These are phyloP conservation scores for Pyronema omphalodes DNA, from an alignment of 495 filamentous ascomycete species.

Conservation along the genomic window DNA sequence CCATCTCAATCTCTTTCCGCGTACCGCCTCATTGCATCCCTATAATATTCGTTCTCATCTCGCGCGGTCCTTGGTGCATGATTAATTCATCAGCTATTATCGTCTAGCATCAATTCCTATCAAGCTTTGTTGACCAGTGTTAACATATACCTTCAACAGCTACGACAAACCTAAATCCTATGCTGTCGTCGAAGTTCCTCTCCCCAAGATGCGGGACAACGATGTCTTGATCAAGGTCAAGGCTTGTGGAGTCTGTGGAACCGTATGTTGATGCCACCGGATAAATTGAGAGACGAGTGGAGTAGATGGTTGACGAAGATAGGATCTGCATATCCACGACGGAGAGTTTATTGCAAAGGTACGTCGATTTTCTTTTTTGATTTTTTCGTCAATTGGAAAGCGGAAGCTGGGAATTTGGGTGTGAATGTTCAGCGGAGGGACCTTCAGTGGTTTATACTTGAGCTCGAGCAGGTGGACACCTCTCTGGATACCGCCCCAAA, in stretches of 20 bases:
- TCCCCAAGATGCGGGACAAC: conserved; percentile 40
- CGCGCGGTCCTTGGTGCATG: no score
- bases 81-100: not conserved
- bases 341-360: conserved; percentile 44
- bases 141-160: conserved; percentile 20
- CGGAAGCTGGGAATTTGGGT: not conserved
- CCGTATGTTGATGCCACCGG: conserved; percentile 26
- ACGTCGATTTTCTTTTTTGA: conserved; percentile 8
- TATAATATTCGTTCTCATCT: no score
- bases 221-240: conserved; percentile 45
- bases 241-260: conserved; percentile 53
- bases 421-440: no score
- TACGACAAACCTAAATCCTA: conserved; percentile 45
- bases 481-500: conserved; percentile 10
- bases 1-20: not conserved
- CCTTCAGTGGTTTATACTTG: no score
- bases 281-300: not conserved
- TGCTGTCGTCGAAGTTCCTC: conserved; percentile 39
- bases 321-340: conserved; percentile 42
- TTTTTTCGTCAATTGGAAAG: not conserved
- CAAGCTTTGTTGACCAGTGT: no score
- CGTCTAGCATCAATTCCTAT: not conserved
- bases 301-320: not conserved
- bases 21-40: no score
- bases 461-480: conserved; percentile 1